Base-by-base conservation (phyloP, 306 rosid species). In the Myrica gale region DNA sequence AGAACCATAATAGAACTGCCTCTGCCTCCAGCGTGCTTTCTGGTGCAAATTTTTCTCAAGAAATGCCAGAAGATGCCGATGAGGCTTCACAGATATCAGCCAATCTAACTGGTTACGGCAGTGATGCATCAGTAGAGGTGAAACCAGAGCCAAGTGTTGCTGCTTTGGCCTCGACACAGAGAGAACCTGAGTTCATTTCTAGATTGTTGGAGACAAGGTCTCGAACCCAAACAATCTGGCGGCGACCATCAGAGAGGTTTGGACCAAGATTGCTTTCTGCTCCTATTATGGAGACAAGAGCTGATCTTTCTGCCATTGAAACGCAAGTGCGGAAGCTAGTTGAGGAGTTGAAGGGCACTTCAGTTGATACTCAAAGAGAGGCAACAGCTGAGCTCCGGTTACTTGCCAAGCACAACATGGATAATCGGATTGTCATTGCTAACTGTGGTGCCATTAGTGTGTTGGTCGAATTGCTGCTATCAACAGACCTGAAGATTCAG, bases 351-450 rank as follows among this genome's bases (percentile, higher is more conserved):
- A 85, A 76, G 78, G 82, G 85, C 80, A 53, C 75, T 79, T 86
- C 97, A 67, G 58, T 87, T 75, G 93, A 92, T 80, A 82, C 87
- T 77, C 84, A 85, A 82, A 90, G 92, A 88, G 91, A 82, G 15
- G 97, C 97, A 80, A 88, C 96, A 21, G 74, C 79, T 70, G 90
- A 87, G 79, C 75, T 96, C 16, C 93, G 99, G 67, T 79, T 87
- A 79, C 97, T 96, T 85, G 96, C 99, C 32, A 90, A 87, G 83
- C 89, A 86, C 72, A 92, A 86, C 60, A 90, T 88, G 88, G 98
- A 96, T 78, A 96, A 92, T 74, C 86, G 99, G 74, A 93, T 96
- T 81, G 94, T 89, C 23, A 96, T 96, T n/a, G n/a, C n/a, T 73
- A 87, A 80, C 74, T 83, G 90, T 74, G 98, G 99, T 68, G 93